These are phyloP conservation scores for Kalaharituber pfeilii DNA, from an alignment of 2,329 filamentous ascomycete species.

Conservation along the genomic window DNA sequence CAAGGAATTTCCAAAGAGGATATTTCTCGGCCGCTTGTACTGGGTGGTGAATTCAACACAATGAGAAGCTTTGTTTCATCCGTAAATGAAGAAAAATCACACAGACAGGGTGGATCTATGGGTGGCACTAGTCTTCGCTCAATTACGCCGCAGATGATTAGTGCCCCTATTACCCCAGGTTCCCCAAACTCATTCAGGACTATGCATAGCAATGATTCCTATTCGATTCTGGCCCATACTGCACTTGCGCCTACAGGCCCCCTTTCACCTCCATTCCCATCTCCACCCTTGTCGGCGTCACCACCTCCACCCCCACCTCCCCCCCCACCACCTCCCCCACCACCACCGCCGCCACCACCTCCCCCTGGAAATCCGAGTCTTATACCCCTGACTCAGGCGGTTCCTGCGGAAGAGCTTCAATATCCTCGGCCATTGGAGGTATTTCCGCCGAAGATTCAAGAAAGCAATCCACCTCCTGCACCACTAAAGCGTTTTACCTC, in stretches of 20 bases:
- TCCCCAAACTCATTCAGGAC: neutral
- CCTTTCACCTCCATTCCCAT: neutral
- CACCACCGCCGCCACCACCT: neutral
- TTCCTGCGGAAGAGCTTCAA: neutral
- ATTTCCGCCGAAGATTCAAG: neutral
- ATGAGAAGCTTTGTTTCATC: neutral
- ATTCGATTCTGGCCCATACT: neutral
- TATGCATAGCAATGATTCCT: neutral
- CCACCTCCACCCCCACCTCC: neutral
- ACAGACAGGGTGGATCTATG: neutral
- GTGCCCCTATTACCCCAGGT: neutral
- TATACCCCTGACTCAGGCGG: neutral
- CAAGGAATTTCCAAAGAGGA: neutral
- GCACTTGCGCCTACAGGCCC: neutral
- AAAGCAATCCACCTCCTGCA: neutral
- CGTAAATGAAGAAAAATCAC: neutral
- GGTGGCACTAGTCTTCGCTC: neutral
- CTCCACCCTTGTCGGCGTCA: neutral
- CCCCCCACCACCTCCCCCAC: neutral
- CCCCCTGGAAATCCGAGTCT: neutral
- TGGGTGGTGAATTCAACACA: neutral
- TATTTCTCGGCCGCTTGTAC: neutral
- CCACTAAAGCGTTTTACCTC: neutral
- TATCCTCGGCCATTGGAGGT: neutral
- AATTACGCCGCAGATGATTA: neutral